These are phyloP conservation scores for Hymenoscyphus linearis DNA, from an alignment of 2,329 filamentous ascomycete genomes.

Conservation along the genomic window DNA sequence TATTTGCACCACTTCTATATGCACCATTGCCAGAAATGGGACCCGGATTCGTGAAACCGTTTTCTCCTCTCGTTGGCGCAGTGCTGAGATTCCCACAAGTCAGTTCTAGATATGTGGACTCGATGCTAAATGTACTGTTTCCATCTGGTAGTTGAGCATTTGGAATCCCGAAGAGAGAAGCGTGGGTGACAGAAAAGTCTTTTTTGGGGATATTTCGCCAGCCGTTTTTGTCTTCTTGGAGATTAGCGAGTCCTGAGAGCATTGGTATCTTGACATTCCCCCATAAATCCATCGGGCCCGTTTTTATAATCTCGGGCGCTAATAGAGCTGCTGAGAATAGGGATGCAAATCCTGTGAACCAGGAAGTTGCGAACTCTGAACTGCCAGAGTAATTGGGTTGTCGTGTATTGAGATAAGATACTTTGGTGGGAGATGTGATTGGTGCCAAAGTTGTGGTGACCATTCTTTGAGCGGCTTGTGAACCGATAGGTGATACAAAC, in stretches of 20 bases:
- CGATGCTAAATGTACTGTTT: conserved; percentile 19
- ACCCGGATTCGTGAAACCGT: conserved; percentile 16
- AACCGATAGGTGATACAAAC: conserved; percentile 10
- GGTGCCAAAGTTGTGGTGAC: conserved; percentile 6
- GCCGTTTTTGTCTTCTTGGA: conserved; percentile 15
- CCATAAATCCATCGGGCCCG: conserved; percentile 15
- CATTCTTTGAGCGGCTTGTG: conserved; percentile 15
- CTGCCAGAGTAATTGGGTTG: conserved; percentile 17
- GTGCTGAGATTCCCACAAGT: conserved; percentile 17
- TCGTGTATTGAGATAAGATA: conserved; percentile 15
- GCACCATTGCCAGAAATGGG: conserved; percentile 18
- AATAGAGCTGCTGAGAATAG: conserved; percentile 18
- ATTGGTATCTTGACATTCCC: conserved; percentile 23
- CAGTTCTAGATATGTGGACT: conserved; percentile 21
- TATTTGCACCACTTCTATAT: conserved; percentile 15
- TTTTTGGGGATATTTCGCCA: conserved; percentile 13
- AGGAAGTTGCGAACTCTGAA: conserved; percentile 10
- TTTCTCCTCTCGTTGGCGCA: conserved; percentile 6
- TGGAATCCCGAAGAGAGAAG: conserved; percentile 23
- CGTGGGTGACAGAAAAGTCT: conserved; percentile 10
- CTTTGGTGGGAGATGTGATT: not conserved
- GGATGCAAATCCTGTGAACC: conserved; percentile 19
- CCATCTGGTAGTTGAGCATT: conserved; percentile 9
- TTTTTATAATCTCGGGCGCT: conserved; percentile 16
- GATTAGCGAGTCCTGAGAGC: conserved; percentile 14